A percentile compares a stretch with the other conserved stretches of the same genome.
Conservation (phyloP, 2,329 filamentous ascomycete genomes). For the Fusarium agapanthi region DNA sequence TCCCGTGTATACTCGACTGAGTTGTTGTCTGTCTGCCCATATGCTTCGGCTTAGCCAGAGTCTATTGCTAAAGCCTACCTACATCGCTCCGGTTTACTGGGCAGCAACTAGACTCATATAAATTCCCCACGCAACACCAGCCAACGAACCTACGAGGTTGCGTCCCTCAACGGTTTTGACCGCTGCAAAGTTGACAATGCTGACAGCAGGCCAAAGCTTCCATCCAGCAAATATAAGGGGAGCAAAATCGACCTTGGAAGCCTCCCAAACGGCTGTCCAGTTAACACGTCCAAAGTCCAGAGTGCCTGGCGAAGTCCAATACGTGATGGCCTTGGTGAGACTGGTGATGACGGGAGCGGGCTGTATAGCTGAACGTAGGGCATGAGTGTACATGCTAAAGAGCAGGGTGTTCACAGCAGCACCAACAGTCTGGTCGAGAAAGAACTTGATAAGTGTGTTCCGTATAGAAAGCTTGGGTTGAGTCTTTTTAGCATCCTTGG, state of each 20-base stretch:
- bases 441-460: slow-evolving; percentile 74
- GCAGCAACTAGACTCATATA: slow-evolving; percentile 73
- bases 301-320: slow-evolving; percentile 50
- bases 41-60: background rate
- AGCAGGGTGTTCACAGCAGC: slow-evolving; percentile 71
- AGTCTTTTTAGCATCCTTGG: slow-evolving; percentile 30
- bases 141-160: slow-evolving; percentile 75
- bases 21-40: background rate
- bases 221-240: slow-evolving; percentile 74
- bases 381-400: slow-evolving; percentile 68
- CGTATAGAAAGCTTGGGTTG: slow-evolving; percentile 62
- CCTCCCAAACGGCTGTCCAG: slow-evolving; percentile 54
- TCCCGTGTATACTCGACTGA: background rate
- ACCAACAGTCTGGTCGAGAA: slow-evolving; percentile 74
- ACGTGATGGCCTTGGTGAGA: slow-evolving; percentile 47
- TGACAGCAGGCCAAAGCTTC: slow-evolving; percentile 75
- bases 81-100: slow-evolving; percentile 22
- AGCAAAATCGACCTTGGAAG: slow-evolving; percentile 65
- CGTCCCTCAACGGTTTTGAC: slow-evolving; percentile 76
- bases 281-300: slow-evolving; percentile 58
- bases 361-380: slow-evolving; percentile 61
- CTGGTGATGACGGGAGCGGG: slow-evolving; percentile 50
- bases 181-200: slow-evolving; percentile 72
- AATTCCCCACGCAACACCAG: slow-evolving; percentile 78
- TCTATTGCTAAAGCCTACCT: background rate